These are phyloP conservation scores for Capillidium heterosporum DNA, from an alignment of 371 early-diverging fungal genomes.

Conservation along the genomic window DNA sequence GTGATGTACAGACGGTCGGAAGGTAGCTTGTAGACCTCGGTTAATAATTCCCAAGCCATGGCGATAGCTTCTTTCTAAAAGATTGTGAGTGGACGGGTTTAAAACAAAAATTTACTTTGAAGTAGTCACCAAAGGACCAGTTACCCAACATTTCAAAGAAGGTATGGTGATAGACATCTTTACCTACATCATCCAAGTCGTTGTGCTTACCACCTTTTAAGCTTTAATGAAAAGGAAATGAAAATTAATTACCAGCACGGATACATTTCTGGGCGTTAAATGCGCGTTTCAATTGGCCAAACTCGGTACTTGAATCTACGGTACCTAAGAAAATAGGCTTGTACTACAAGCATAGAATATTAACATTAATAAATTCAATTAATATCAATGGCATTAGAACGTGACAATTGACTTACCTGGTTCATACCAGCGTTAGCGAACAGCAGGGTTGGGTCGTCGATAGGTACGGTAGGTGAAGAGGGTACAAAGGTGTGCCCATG, in stretches of 20 bases:
- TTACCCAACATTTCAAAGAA: constrained; percentile 99
- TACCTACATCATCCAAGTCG: constrained; percentile 99
- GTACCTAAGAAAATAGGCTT: constrained; percentile 97
- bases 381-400: neutral
- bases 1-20: constrained; percentile 92
- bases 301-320: constrained; percentile 75
- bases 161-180: constrained; percentile 99
- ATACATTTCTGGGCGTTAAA: constrained; percentile 98
- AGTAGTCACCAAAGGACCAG: constrained; percentile 99
- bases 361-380: neutral
- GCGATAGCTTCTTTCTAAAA: constrained; percentile 67
- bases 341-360: constrained; percentile 31
- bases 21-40: constrained; percentile 70
- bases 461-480: constrained; percentile 89
- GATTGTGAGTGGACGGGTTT: neutral
- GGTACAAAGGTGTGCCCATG: constrained; percentile 69
- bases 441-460: constrained; percentile 93
- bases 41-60: constrained; percentile 91
- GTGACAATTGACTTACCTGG: constrained; percentile 35
- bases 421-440: constrained; percentile 99
- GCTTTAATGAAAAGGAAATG: neutral
- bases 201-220: constrained; percentile 97
- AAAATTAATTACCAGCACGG: constrained; percentile 59
- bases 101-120: constrained; percentile 46
- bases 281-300: constrained; percentile 81